A percentile compares a stretch with the other conserved stretches of the same genome.
Conservation (phyloP, 139 green algal genomes). For the Micromonas pusilla region DNA sequence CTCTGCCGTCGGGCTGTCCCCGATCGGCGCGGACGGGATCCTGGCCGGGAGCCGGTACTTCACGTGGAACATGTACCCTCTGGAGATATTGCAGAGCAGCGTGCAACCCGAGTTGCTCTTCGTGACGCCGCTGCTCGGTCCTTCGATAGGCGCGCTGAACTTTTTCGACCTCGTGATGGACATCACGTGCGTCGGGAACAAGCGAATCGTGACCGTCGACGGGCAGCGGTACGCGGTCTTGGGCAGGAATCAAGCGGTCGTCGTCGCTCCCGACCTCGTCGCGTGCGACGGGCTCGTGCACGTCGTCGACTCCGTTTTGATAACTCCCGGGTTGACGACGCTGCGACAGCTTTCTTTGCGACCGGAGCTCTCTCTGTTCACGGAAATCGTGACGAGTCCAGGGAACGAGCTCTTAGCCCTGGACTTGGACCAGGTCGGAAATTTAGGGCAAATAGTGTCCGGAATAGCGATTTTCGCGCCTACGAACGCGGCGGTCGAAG, state of each 20-base stretch:
- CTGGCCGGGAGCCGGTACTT: background rate
- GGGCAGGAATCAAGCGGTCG: background rate
- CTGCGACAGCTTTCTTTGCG: conserved; percentile 3
- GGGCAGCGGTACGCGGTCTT: background rate
- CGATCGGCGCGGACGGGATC: background rate
- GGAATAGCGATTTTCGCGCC: conserved; percentile 1
- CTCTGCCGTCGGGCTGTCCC: background rate
- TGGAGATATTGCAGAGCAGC: background rate
- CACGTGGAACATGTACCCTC: background rate
- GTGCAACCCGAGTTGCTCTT: background rate
- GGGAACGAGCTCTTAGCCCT: background rate
- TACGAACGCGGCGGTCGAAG: background rate
- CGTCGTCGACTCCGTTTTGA: background rate
- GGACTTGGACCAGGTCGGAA: background rate
- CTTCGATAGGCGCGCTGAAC: background rate
- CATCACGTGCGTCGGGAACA: background rate
- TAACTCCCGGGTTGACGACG: background rate
- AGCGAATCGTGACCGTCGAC: background rate
- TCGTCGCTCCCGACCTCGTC: background rate
- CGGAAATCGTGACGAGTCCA: background rate
- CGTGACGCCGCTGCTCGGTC: background rate
- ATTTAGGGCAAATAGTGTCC: background rate
- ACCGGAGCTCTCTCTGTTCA: background rate
- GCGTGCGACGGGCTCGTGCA: background rate
- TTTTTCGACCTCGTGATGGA: background rate